These are phyloP conservation scores for Parmelia sp. DNA, from an alignment of 495 filamentous ascomycete species.

Conservation along the genomic window DNA sequence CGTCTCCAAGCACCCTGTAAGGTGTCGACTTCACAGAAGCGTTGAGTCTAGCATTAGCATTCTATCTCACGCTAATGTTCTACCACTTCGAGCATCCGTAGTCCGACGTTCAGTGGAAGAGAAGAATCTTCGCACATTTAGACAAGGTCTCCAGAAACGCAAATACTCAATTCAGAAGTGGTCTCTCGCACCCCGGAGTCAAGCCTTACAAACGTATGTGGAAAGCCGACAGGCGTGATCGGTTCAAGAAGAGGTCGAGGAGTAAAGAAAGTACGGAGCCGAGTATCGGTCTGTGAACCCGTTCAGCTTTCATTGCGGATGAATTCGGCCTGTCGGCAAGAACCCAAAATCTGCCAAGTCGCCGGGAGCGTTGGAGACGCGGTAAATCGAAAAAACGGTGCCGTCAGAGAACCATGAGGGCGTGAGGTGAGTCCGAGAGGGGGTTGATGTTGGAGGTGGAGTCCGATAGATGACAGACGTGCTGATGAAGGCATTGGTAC, in stretches of 20 bases:
- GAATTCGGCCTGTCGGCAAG: not conserved
- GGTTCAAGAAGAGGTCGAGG: not conserved
- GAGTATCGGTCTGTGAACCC: not conserved
- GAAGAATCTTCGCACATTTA: not conserved
- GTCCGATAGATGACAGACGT: not conserved
- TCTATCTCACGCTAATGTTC: not conserved
- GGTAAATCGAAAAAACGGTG: not conserved
- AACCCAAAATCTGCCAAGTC: not conserved
- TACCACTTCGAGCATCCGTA: not conserved
- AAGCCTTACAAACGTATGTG: conserved; percentile 2
- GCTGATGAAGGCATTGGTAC: not conserved
- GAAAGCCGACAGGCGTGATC: not conserved
- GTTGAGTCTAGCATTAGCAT: not conserved
- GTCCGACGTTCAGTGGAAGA: not conserved
- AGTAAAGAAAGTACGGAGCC: not conserved
- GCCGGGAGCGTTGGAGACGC: not conserved
- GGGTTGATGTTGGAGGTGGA: not conserved
- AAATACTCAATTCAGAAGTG: not conserved
- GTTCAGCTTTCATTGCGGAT: not conserved
- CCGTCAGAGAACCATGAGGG: not conserved
- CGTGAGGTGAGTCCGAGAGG: not conserved
- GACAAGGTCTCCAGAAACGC: conserved; percentile 1
- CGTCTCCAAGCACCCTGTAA: not conserved
- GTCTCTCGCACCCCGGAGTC: not conserved
- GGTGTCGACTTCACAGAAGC: too few relatives aligned